These are phyloP conservation scores for Venturiaceae sp. DNA, from an alignment of 2,329 filamentous ascomycete species.

Conservation along the genomic window DNA sequence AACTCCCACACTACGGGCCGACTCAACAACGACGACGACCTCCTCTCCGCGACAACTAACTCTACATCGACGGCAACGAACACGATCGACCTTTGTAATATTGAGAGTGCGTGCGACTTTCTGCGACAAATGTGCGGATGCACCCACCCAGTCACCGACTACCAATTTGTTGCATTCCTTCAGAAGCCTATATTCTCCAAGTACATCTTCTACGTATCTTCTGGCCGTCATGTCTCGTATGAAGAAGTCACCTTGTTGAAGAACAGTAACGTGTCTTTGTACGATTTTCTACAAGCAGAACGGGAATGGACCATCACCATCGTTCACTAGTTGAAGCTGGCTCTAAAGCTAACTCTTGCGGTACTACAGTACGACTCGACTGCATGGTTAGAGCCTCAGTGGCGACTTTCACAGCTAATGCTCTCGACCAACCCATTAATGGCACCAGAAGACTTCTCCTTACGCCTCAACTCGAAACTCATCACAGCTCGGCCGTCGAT, in stretches of 20 bases:
- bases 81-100: neutral
- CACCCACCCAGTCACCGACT: neutral
- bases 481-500: too few relatives aligned
- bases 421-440: neutral
- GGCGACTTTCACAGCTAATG: neutral
- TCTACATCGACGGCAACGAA: neutral
- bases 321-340: neutral
- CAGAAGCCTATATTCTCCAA: neutral
- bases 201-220: neutral
- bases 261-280: neutral
- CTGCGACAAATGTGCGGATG: neutral
- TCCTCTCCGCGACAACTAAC: neutral
- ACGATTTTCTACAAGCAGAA: neutral
- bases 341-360: neutral
- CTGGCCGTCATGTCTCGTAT: neutral
- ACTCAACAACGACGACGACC: neutral
- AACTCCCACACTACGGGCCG: neutral
- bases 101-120: neutral
- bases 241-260: neutral
- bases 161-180: neutral
- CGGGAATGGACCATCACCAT: neutral
- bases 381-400: neutral
- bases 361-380: constrained; percentile 5
- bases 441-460: neutral
- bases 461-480: neutral